phyloP scores from a whole-genome alignment of 2,329 filamentous ascomycete species.

The Pestalotiopsis sp. region DNA sequence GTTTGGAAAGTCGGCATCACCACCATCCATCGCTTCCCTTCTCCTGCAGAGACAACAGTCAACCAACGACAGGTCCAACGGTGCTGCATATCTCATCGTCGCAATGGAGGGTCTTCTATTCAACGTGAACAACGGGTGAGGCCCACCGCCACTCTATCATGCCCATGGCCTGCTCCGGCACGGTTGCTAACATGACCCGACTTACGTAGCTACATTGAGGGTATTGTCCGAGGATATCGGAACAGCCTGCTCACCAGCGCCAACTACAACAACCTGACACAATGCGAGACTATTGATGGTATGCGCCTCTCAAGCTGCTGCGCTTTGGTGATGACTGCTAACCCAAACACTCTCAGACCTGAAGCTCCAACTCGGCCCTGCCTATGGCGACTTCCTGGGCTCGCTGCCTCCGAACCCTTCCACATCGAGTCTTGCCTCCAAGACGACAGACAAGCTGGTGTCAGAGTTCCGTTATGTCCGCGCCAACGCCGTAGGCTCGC shows the following conservation, averaged over 20 bases:
- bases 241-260: conserved; percentile 87
- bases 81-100: conserved; percentile 21
- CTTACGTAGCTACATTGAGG: conserved; percentile 81
- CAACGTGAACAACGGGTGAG: conserved; percentile 90
- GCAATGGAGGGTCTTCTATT: conserved; percentile 91
- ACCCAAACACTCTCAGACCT: conserved; percentile 65
- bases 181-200: conserved; percentile 29
- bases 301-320: conserved; percentile 29
- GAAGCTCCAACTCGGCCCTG: conserved; percentile 94
- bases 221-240: conserved; percentile 94
- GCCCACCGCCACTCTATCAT: conserved; percentile 23
- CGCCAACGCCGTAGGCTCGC: conserved; percentile 87
- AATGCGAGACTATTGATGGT: conserved; percentile 98
- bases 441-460: conserved; percentile 97
- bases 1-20: conserved; percentile 2
- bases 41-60: neutral
- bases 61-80: neutral
- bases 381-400: conserved; percentile 96
- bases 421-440: conserved; percentile 89
- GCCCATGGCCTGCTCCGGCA: conserved; percentile 16
- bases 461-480: conserved; percentile 96
- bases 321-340: neutral
- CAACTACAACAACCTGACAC: conserved; percentile 94
- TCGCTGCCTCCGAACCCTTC: conserved; percentile 94
- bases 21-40: neutral